Conservation (phyloP, 108 stramenopile species). For the Poteriospumella lacustris region DNA sequence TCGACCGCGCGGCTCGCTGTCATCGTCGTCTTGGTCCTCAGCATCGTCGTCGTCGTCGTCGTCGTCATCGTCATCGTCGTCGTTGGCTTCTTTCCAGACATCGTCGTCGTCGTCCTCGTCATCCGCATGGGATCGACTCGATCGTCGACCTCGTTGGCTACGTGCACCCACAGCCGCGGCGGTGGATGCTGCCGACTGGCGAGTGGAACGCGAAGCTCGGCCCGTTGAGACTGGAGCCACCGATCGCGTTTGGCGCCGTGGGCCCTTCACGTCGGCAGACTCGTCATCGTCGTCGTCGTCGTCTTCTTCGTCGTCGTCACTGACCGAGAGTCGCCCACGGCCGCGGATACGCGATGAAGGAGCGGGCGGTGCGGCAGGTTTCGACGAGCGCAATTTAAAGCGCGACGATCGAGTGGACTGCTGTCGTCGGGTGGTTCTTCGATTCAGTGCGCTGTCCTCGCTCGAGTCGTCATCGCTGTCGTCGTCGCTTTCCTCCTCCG, state of each 20-base stretch:
- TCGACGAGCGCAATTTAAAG: not conserved
- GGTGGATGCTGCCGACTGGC: too few species aligned
- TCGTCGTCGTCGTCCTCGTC: not conserved
- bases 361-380: not conserved
- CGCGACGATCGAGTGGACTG: not conserved
- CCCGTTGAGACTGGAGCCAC: too few species aligned
- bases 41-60: not conserved
- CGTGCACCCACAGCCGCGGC: not conserved
- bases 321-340: too few species aligned
- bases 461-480: not conserved
- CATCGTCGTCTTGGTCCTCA: conserved; percentile 4
- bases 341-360: too few species aligned
- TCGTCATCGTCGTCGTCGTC: conserved; percentile 5
- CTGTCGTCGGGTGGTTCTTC: not conserved
- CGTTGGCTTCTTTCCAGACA: not conserved
- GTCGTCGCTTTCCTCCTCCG: not conserved
- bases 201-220: too few species aligned
- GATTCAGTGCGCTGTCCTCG: not conserved
- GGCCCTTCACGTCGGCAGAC: too few species aligned
- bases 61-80: not conserved
- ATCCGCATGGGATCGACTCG: not conserved
- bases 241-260: too few species aligned
- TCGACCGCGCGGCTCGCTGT: not conserved
- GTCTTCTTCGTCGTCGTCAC: not conserved
- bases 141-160: not conserved